Evolutionary conservation across 2,329 filamentous ascomycete species (phyloP), one percentile per base, ranked within the genome.

Genomic region (Nemania sp.): DNA sequence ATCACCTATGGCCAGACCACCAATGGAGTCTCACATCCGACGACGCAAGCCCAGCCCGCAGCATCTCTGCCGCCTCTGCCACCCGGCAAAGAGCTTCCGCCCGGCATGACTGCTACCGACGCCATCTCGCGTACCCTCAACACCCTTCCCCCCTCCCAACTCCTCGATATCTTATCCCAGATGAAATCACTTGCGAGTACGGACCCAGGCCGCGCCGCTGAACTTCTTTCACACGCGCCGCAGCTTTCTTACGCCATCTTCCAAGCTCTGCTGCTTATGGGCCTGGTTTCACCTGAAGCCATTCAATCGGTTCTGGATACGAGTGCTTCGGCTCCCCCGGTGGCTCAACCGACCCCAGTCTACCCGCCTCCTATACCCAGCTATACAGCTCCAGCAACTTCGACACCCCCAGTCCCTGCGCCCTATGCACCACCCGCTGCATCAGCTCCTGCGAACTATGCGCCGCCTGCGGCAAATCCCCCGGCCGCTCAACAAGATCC

Each of bases 191-290:
- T 98, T 12, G 91, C 91, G n/a, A 86, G 87, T 52, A 86, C 83
- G 21, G 92, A 98, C 69, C 92, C 94, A 2, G 83, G 84, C 18
- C 90, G 92, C 72, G 93, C 93, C 3, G 92, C 89, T 0, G 91
- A 96, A 72, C 86, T 98, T 42, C 85, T 99, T 43, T 84, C 89
- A 64, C 90, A 94, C 78, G 92, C 93, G 1, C 95, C 95, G 0
- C 95, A 99, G 77, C 87, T 99, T 46, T 87, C 91, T 4, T 98
- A 96, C 71, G 95, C 95, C 59, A 90, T 98, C 67, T 98, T 98
- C 78, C 94, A 98, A 77, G 90, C 93, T 21, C 84, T 98, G 10
- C 85, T 98, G 2, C 86, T 97, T 39, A 95, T 98, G 86, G 92
- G 92, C 47, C 87, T 98, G 10, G 92, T 98, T 57, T 94, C 95